phyloP scores from a whole-genome alignment of 108 stramenopile genomes.

The Aurantiochytrium sp. region DNA sequence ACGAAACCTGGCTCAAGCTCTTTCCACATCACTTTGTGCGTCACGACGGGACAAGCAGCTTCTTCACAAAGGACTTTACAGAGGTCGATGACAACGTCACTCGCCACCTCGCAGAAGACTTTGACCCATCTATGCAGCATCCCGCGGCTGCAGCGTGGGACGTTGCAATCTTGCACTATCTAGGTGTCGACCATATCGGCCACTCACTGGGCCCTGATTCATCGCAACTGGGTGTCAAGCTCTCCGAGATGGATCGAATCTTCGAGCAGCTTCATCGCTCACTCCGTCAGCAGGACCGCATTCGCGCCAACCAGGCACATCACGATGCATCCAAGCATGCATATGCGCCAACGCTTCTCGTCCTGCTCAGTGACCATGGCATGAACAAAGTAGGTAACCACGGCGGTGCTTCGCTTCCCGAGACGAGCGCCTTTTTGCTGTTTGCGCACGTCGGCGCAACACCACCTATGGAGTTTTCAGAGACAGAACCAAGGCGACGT shows the following conservation, averaged over 20 bases:
- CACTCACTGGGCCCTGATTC: background rate
- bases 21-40: background rate
- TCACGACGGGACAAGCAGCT: background rate
- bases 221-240: background rate
- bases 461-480: background rate
- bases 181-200: slow-evolving; percentile 4
- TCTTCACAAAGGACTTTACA: slow-evolving; percentile 15
- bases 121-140: background rate
- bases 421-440: background rate
- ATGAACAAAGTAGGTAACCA: slow-evolving; percentile 12
- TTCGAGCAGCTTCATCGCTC: background rate
- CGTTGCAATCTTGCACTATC: background rate
- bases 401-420: background rate
- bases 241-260: background rate
- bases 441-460: background rate
- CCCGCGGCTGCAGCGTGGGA: background rate
- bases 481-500: background rate
- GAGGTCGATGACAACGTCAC: slow-evolving; percentile 11
- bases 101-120: background rate
- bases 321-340: background rate
- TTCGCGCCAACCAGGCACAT: background rate
- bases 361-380: slow-evolving; percentile 10
- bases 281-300: background rate
- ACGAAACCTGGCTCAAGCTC: slow-evolving; percentile 11
- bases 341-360: background rate